Conservation (phyloP, 2,329 filamentous ascomycete species). For the Aspergillus bombycis region DNA sequence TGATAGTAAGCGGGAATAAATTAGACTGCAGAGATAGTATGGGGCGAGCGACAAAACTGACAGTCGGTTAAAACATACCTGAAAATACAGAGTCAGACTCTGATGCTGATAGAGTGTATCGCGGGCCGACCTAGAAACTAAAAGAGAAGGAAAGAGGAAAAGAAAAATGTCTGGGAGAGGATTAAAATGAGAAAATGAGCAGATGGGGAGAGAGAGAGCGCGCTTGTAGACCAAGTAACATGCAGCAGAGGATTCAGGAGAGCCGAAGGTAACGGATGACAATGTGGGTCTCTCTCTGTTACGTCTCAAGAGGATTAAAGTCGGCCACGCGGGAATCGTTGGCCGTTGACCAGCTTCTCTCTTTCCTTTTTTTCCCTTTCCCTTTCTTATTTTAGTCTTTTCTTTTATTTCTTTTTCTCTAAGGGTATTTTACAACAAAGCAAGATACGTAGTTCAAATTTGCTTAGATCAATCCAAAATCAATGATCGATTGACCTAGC, state of each 20-base stretch:
- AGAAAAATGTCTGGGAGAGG: neutral
- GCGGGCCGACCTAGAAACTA: neutral
- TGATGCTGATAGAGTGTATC: neutral
- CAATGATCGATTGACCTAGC: neutral
- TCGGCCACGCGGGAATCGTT: conserved; percentile 8
- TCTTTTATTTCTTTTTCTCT: neutral
- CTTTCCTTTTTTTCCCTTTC: neutral
- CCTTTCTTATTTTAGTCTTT: neutral
- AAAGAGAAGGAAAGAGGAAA: neutral
- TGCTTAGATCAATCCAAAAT: neutral
- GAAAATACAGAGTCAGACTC: neutral
- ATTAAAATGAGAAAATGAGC: neutral
- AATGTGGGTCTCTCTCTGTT: conserved; percentile 7
- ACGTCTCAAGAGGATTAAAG: conserved; percentile 3
- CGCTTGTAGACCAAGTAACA: conserved; percentile 2
- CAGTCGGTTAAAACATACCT: conserved; percentile 1
- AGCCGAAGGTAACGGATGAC: conserved; percentile 9
- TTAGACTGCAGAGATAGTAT: neutral
- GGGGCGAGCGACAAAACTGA: neutral
- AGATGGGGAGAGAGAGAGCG: neutral
- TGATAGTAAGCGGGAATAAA: conserved; percentile 1
- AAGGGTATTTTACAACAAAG: neutral
- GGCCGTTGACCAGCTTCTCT: neutral
- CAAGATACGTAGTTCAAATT: neutral
- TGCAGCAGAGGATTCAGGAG: conserved; percentile 15